Conservation (phyloP, 352 stramenopile species). For the Plasmopara halstedii region DNA sequence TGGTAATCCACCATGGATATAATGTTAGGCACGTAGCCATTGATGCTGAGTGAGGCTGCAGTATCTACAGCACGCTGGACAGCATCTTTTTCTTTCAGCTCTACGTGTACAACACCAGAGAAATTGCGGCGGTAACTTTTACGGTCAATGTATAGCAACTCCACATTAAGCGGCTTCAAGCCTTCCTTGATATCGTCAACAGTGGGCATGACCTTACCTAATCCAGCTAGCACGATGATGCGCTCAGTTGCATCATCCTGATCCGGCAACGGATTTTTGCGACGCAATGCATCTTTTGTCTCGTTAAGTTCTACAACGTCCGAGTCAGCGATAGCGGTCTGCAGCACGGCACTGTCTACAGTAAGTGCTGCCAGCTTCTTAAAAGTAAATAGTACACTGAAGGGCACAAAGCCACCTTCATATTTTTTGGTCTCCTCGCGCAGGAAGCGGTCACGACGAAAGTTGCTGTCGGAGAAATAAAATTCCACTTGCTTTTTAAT, state of each 20-base stretch:
- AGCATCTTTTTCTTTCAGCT: constrained; percentile 56
- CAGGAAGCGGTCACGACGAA: constrained; percentile 87
- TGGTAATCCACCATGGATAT: constrained; percentile 49
- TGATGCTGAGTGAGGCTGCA: constrained; percentile 49
- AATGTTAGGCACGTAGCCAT: constrained; percentile 45
- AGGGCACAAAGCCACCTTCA: constrained; percentile 75
- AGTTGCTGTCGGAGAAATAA: constrained; percentile 91
- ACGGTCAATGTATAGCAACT: constrained; percentile 68
- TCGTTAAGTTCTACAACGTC: constrained; percentile 78
- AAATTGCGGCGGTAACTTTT: constrained; percentile 70
- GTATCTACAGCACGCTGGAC: constrained; percentile 42
- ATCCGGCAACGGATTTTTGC: constrained; percentile 59
- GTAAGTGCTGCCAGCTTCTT: constrained; percentile 87
- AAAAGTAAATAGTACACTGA: constrained; percentile 86
- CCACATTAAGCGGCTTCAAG: constrained; percentile 40
- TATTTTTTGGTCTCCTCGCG: constrained; percentile 79
- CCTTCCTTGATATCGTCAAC: constrained; percentile 77
- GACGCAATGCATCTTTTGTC: constrained; percentile 63
- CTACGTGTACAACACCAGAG: constrained; percentile 60
- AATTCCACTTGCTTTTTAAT: constrained; percentile 91
- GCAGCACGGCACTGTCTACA: constrained; percentile 57
- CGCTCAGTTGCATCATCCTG: constrained; percentile 51
- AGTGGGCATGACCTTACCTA: constrained; percentile 52
- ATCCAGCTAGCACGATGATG: constrained; percentile 63
- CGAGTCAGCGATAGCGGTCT: constrained; percentile 60